phyloP scores from a whole-genome alignment of 495 filamentous ascomycete species.

The Neurospora sp. region DNA sequence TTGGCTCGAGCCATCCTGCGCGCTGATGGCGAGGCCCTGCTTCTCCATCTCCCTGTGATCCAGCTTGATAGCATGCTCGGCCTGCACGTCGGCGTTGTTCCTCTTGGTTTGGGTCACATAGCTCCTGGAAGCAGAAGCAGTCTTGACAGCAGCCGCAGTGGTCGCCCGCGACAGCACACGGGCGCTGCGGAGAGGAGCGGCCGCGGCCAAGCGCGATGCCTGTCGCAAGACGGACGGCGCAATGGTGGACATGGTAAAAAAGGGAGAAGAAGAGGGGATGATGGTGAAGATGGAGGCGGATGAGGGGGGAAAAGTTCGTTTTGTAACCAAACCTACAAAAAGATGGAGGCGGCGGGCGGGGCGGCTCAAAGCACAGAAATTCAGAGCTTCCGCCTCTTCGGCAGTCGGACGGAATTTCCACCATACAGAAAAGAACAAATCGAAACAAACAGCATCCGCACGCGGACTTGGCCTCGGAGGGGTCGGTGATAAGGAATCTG shows the following conservation, averaged over 20 bases:
- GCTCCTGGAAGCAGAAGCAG: conserved; percentile 32
- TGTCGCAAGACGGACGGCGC: conserved; percentile 66
- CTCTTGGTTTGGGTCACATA: conserved; percentile 83
- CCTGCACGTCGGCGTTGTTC: conserved; percentile 68
- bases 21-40: conserved; percentile 50
- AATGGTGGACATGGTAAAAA: conserved; percentile 56
- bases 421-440: neutral
- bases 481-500: neutral
- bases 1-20: conserved; percentile 43
- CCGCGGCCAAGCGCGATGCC: conserved; percentile 59
- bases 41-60: conserved; percentile 79
- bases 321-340: neutral
- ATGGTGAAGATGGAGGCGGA: neutral
- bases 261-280: neutral
- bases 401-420: neutral
- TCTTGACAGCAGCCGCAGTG: conserved; percentile 13
- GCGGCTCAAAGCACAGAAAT: neutral
- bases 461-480: neutral
- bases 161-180: conserved; percentile 35
- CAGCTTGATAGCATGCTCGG: conserved; percentile 71
- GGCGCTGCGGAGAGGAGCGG: conserved; percentile 36
- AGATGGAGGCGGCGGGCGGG: neutral
- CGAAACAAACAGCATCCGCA: neutral
- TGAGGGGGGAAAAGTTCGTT: conserved; percentile 5
- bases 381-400: neutral